Conservation (phyloP, 768 basidiomycete species). For the Pleurotus sapidus region DNA sequence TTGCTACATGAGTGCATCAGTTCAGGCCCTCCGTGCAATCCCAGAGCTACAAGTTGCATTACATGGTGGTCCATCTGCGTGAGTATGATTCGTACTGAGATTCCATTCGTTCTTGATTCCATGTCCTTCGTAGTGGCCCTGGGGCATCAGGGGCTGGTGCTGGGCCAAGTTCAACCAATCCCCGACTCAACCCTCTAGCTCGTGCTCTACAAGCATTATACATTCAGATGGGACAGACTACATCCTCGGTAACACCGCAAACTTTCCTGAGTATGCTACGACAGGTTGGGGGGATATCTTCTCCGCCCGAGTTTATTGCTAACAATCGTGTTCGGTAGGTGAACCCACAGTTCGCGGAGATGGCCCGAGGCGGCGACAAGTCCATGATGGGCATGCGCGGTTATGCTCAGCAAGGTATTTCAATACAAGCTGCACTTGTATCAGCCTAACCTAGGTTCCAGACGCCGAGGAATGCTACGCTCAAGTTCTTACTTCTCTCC, state of each 20-base stretch:
- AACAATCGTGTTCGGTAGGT: constrained; percentile 16
- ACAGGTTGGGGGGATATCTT: constrained; percentile 18
- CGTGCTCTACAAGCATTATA: constrained; percentile 68
- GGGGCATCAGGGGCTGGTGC: too few relatives aligned
- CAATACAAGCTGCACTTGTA: constrained; percentile 20
- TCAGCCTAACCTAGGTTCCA: constrained; percentile 20
- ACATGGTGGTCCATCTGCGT: constrained; percentile 31
- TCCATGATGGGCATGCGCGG: constrained; percentile 28
- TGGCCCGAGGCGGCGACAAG: constrained; percentile 39
- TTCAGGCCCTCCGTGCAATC: constrained; percentile 91
- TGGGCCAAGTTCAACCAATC: constrained; percentile 9
- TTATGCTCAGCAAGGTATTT: constrained; percentile 78
- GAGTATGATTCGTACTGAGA: constrained; percentile 18
- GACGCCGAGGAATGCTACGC: constrained; percentile 93
- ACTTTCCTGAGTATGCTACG: constrained; percentile 70
- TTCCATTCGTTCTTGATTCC: too few relatives aligned
- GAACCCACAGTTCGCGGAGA: constrained; percentile 90
- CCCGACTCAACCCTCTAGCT: constrained; percentile 31
- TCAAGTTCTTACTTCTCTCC: constrained; percentile 68
- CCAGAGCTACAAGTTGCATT: constrained; percentile 84
- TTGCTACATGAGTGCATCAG: constrained; percentile 95
- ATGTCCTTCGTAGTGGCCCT: constrained; percentile 9
- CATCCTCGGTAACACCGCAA: constrained; percentile 70
- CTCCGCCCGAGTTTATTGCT: too few relatives aligned
- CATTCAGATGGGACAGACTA: constrained; percentile 67